phyloP scores from a whole-genome alignment of 805 yeast genomes.

The Candida dendrica region DNA sequence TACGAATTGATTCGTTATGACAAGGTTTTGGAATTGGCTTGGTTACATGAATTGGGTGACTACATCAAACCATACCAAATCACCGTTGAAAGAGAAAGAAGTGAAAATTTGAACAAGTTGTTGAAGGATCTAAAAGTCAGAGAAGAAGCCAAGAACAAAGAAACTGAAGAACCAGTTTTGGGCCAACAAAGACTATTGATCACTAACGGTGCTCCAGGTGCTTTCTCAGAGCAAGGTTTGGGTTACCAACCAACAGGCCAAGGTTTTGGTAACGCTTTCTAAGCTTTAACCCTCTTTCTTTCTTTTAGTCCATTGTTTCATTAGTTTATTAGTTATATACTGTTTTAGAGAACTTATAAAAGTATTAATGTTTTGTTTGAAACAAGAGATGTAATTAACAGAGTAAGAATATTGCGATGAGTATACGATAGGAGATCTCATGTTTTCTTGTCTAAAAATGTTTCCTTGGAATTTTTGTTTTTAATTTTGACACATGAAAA shows the following conservation, averaged over 20 bases:
- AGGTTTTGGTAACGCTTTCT: constrained; percentile 55
- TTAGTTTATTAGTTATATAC: background rate
- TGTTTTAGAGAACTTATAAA: background rate
- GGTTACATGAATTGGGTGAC: constrained; percentile 80
- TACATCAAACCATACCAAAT: constrained; percentile 90
- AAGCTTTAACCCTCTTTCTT: background rate
- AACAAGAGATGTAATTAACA: background rate
- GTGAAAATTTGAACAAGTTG: constrained; percentile 54
- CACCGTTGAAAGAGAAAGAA: constrained; percentile 75
- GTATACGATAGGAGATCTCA: too few species aligned
- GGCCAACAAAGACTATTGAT: constrained; percentile 71
- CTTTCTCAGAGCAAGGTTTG: constrained; percentile 25
- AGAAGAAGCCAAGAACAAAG: constrained; percentile 50
- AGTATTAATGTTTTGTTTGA: background rate
- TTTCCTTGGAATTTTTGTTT: too few species aligned
- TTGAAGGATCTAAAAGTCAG: constrained; percentile 66
- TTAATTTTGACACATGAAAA: too few species aligned
- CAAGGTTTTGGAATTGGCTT: constrained; percentile 78
- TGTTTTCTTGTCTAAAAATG: too few species aligned
- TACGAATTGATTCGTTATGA: constrained; percentile 69
- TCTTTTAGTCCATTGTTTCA: background rate
- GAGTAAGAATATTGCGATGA: too few species aligned
- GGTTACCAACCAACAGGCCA: constrained; percentile 68
- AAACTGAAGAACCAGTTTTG: constrained; percentile 35
- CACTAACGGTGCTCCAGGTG: constrained; percentile 58